Evolutionary conservation across 495 filamentous ascomycete genomes (phyloP).

Genomic region (Astrothelium subdiscretum): DNA sequence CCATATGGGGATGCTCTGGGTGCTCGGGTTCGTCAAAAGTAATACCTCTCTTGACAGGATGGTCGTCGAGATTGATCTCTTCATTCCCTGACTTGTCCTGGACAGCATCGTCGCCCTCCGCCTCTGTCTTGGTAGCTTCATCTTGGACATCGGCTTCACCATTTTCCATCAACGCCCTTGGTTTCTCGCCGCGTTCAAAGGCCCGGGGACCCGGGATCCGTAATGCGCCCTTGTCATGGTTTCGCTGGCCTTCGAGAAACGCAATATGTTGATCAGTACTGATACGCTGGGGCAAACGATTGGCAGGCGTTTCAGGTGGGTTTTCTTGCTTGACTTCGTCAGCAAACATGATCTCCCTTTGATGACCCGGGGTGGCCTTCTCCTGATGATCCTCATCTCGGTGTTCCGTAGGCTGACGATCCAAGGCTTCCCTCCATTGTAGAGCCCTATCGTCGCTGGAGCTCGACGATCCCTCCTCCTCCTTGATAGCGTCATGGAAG

Average conservation of each 20-base stretch:
- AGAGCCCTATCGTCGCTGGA: neutral
- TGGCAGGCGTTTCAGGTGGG: constrained; percentile 9
- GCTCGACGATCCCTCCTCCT: neutral
- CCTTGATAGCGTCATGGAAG: neutral
- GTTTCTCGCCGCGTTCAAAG: constrained; percentile 65
- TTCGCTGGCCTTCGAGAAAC: constrained; percentile 67
- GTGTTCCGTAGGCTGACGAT: neutral
- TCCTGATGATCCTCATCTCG: neutral
- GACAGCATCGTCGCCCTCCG: neutral
- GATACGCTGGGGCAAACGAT: constrained; percentile 40
- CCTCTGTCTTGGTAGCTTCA: constrained; percentile 6
- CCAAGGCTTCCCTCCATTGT: neutral
- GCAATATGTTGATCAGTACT: constrained; percentile 70
- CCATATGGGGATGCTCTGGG: constrained; percentile 11
- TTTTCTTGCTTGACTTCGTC: constrained; percentile 40
- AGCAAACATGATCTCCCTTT: constrained; percentile 49
- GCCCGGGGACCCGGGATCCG: constrained; percentile 83
- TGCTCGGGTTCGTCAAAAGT: constrained; percentile 37
- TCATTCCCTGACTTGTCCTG: constrained; percentile 4
- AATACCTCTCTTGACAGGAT: constrained; percentile 31
- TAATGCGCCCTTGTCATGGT: constrained; percentile 52
- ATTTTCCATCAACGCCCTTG: constrained; percentile 46
- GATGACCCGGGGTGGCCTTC: constrained; percentile 4
- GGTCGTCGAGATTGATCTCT: constrained; percentile 27
- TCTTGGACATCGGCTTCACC: constrained; percentile 24